A percentile compares a stretch with the other conserved stretches of the same genome.
phyloP scores from a whole-genome alignment of 2,329 filamentous ascomycete genomes.

The Macrophomina phaseolina region DNA sequence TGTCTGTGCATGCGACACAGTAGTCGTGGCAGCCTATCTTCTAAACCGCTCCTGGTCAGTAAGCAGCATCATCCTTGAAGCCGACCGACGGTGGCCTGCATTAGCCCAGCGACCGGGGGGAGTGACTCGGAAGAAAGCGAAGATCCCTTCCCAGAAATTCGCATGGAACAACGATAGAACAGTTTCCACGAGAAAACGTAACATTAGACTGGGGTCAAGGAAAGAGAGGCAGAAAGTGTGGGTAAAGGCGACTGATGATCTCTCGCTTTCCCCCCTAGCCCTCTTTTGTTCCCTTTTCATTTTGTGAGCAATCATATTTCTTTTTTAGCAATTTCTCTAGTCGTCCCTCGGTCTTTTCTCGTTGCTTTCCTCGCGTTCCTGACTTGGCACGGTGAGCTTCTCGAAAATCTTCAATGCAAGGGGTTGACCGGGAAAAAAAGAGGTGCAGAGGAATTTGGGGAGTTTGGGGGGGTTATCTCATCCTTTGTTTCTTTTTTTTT shows the following conservation, averaged over 20 bases:
- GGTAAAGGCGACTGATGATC: background rate
- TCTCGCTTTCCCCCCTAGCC: background rate
- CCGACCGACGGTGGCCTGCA: slow-evolving; percentile 1
- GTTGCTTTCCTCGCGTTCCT: background rate
- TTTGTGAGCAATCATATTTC: slow-evolving; percentile 19
- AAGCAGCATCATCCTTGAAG: slow-evolving; percentile 3
- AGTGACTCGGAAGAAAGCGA: background rate
- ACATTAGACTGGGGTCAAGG: slow-evolving; percentile 5
- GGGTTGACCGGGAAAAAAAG: background rate
- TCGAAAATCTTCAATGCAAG: slow-evolving; percentile 6
- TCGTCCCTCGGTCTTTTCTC: slow-evolving; percentile 13
- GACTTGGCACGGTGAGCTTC: slow-evolving; percentile 5
- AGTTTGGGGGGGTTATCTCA: slow-evolving; percentile 5
- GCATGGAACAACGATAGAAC: slow-evolving; percentile 12
- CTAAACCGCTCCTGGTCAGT: background rate
- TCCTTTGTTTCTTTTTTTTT: background rate
- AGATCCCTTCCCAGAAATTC: background rate
- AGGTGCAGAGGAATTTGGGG: background rate
- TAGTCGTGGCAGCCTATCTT: background rate
- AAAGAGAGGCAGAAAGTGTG: background rate
- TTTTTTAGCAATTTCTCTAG: background rate
- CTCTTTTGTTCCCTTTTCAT: background rate
- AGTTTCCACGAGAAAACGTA: background rate
- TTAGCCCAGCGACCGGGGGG: slow-evolving; percentile 1
- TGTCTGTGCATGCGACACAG: slow-evolving; percentile 12